Evolutionary conservation across 1,284 basidiomycete species (phyloP), one percentile per base, ranked within the genome.

Genomic region (Trametes sp.): DNA sequence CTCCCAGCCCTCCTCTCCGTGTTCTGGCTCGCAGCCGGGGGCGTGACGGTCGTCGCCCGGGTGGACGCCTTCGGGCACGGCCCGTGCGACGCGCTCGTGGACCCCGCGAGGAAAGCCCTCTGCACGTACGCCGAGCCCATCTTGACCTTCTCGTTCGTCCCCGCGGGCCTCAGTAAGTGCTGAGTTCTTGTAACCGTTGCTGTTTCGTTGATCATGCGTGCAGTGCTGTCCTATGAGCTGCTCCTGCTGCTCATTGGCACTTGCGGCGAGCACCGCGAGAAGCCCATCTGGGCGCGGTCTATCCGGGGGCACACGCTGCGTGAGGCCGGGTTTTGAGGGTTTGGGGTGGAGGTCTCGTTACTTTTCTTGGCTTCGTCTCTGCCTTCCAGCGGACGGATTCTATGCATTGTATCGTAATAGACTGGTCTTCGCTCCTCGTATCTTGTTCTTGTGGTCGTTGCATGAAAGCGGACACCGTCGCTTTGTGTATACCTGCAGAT

Each of bases 71-170:
- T 54, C 41, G 38, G 26, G 0, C 16, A 33, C 45, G 28, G 16
- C 38, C 14, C 28, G 16, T 54, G 53, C 38, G 41, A 45, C 38
- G 35, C 10, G 23, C 19, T 44, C 53, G 16, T 4, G 10, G 28
- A 44, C 28, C 4, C 41, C 24, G 78, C 90, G 1, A 81, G 96
- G 48, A 76, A 74, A 65, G 78, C 69, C 51, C 74, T 97, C 57
- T 96, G 94, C 79, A 62, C 75, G 23, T 72, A 54, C 53, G 53
- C 41, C 26, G 11, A 13, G 4, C 53, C 53, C 41, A 54, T 54
- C 53, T 42, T 28, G 16, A 44, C 53, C 35, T 54, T 44, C 41
- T 54, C 53, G 19, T 38, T 52, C 11, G 35, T 52, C 35, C 33
- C 33, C 23, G 50, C 23, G 4, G 33, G 23, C 16, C 13, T 52